Conservation (phyloP, 1,139 yeast genomes). For the Blastobotrys buckinghamii region DNA sequence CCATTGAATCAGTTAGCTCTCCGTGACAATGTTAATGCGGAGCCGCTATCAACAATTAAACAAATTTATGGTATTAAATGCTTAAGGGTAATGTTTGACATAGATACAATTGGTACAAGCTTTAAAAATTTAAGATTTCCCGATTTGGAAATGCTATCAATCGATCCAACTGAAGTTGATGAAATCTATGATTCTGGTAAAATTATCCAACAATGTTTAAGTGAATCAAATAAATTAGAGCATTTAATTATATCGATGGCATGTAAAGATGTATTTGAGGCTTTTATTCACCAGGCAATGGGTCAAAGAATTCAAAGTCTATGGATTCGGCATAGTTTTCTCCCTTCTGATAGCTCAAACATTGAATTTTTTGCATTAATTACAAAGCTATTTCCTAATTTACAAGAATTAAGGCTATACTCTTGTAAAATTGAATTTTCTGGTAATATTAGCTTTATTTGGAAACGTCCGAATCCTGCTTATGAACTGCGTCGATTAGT, state of each 20-base stretch:
- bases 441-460: not conserved
- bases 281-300: not conserved
- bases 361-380: constrained; percentile 1
- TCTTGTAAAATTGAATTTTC: not conserved
- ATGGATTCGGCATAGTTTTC: constrained; percentile 2
- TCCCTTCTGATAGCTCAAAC: not conserved
- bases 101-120: constrained; percentile 1
- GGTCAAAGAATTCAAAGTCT: not conserved
- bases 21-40: not conserved
- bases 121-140: constrained; percentile 3
- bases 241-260: not conserved
- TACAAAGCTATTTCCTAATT: constrained; percentile 1
- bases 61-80: not conserved
- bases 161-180: constrained; percentile 7
- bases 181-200: constrained; percentile 2
- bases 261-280: constrained; percentile 5
- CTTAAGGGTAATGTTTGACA: not conserved
- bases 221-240: not conserved
- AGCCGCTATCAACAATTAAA: not conserved
- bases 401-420: not conserved
- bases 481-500: constrained; percentile 4
- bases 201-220: constrained; percentile 2
- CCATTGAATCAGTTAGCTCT: not conserved
- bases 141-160: constrained; percentile 3
- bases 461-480: constrained; percentile 6